Conservation (phyloP, 73 alveolate species). For the Paramecium caudatum region DNA sequence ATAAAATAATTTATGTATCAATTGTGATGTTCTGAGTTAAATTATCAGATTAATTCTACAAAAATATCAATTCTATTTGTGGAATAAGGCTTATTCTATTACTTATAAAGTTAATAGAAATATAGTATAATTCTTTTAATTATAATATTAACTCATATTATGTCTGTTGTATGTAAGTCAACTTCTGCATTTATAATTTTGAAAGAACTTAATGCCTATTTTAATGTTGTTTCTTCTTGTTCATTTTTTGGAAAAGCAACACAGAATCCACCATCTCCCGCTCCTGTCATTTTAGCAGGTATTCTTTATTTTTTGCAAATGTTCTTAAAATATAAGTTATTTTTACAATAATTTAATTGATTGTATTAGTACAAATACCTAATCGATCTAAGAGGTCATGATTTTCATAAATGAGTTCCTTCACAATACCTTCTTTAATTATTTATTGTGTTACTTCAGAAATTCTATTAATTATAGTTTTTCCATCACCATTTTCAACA, state of each 20-base stretch:
- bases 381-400: conserved; percentile 42
- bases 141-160: too few relatives aligned
- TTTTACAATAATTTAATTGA: conserved; percentile 41
- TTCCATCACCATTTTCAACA: conserved; percentile 1
- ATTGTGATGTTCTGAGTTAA: too few relatives aligned
- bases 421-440: background rate
- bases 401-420: conserved; percentile 12
- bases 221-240: background rate
- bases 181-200: too few relatives aligned
- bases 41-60: too few relatives aligned
- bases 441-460: conserved; percentile 8
- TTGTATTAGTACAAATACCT: conserved; percentile 9
- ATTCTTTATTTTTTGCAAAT: background rate
- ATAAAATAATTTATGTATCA: too few relatives aligned
- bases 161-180: too few relatives aligned
- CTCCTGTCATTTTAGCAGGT: conserved; percentile 64
- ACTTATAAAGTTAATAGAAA: too few relatives aligned
- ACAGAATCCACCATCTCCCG: conserved; percentile 70
- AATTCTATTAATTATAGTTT: conserved; percentile 4
- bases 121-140: too few relatives aligned
- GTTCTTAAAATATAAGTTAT: background rate
- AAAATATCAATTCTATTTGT: too few relatives aligned
- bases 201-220: too few relatives aligned
- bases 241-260: conserved; percentile 46
- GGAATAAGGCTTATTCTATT: too few relatives aligned